A percentile compares a stretch with the other conserved stretches of the same genome.
phyloP scores from a whole-genome alignment of 768 basidiomycete species.

The Lentinula detonsa region DNA sequence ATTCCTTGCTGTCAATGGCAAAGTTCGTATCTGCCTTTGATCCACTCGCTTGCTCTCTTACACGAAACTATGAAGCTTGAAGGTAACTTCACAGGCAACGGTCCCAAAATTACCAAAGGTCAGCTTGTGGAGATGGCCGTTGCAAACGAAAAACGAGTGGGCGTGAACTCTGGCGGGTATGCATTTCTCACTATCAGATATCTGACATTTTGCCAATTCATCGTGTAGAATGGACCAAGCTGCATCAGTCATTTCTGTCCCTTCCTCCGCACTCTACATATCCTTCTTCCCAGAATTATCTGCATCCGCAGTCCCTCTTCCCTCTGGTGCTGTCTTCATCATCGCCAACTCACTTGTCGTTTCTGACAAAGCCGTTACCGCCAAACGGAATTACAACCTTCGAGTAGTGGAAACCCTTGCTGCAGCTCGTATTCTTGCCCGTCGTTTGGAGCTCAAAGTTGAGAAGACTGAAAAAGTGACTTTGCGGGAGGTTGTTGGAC shows the following conservation, averaged over 20 bases:
- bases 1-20: constrained; percentile 73
- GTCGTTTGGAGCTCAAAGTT: constrained; percentile 41
- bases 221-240: constrained; percentile 80
- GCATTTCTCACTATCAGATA: constrained; percentile 11
- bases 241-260: constrained; percentile 72
- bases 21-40: constrained; percentile 28
- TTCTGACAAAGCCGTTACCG: constrained; percentile 72
- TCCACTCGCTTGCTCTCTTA: neutral
- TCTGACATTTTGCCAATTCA: neutral
- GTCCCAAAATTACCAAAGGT: constrained; percentile 47
- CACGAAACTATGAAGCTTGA: constrained; percentile 16
- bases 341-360: constrained; percentile 82
- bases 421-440: constrained; percentile 68
- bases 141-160: constrained; percentile 80
- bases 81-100: constrained; percentile 7
- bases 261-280: constrained; percentile 71
- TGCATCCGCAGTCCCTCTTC: constrained; percentile 62
- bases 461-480: constrained; percentile 50
- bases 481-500: constrained; percentile 59
- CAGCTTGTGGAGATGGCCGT: constrained; percentile 75
- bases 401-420: constrained; percentile 89
- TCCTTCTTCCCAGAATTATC: constrained; percentile 72
- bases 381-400: constrained; percentile 78
- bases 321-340: constrained; percentile 54
- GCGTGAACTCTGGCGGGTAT: constrained; percentile 79